These are phyloP conservation scores for Setomelanomma holmii DNA, from an alignment of 2,329 filamentous ascomycete species.

Conservation along the genomic window DNA sequence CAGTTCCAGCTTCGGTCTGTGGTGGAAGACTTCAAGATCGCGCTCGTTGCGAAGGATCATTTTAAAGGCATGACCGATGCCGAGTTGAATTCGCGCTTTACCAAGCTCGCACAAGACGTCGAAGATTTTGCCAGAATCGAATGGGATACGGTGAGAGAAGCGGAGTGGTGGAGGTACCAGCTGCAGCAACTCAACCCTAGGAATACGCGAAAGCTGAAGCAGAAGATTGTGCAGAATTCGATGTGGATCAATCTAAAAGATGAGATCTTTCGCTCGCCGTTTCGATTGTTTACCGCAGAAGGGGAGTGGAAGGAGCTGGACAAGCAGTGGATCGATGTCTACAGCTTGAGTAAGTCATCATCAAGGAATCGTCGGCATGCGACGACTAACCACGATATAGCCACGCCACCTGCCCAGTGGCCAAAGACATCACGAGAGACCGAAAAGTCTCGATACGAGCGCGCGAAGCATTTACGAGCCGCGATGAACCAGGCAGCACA, in stretches of 20 bases:
- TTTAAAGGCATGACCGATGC: constrained; percentile 15
- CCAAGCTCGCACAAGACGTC: not conserved
- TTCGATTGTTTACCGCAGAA: constrained; percentile 12
- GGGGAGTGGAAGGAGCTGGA: constrained; percentile 5
- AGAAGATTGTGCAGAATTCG: constrained; percentile 12
- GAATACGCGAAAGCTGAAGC: constrained; percentile 6
- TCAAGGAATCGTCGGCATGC: not conserved
- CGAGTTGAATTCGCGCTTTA: not conserved
- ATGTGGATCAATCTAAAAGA: constrained; percentile 13
- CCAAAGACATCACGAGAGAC: not conserved
- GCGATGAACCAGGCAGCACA: not conserved
- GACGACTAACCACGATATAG: not conserved
- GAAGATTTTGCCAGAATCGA: not conserved
- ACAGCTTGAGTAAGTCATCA: constrained; percentile 5
- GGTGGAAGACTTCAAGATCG: constrained; percentile 7
- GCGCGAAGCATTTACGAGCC: not conserved
- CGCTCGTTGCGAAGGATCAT: constrained; percentile 13
- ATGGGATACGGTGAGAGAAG: constrained; percentile 10
- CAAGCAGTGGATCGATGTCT: constrained; percentile 8
- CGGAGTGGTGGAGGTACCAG: constrained; percentile 8
- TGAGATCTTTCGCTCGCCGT: constrained; percentile 13
- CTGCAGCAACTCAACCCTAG: not conserved
- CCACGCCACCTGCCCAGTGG: not conserved
- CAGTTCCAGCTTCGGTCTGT: not conserved
- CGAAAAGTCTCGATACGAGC: not conserved